Percentiles rank a stretch among this genome's conserved stretches.
Evolutionary conservation across 2,329 filamentous ascomycete species (phyloP).

Genomic region (Epichloe festucae): DNA sequence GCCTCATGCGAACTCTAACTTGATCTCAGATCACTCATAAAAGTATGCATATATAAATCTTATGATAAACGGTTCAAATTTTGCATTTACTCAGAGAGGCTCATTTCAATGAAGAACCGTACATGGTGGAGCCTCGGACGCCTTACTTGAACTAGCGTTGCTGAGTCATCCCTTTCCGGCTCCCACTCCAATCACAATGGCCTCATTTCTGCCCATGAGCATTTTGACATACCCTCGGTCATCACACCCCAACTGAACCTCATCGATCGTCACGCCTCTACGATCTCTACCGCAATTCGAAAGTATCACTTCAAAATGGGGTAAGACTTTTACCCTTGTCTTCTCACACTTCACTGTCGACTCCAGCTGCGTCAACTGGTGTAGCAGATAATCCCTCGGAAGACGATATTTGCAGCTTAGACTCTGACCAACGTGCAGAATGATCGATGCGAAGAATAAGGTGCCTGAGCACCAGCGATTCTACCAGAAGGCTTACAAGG

Average conservation of each 20-base stretch:
- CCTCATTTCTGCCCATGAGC: conserved; percentile 23
- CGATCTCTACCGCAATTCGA: conserved; percentile 12
- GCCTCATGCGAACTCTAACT: conserved; percentile 8
- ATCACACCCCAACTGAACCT: conserved; percentile 14
- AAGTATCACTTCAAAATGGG: conserved; percentile 25
- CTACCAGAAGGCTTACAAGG: conserved; percentile 61
- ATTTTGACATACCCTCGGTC: conserved; percentile 13
- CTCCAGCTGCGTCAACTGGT: neutral
- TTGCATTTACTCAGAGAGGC: neutral
- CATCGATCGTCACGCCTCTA: conserved; percentile 12
- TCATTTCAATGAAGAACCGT: neutral
- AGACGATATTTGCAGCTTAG: conserved; percentile 2
- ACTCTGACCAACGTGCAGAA: conserved; percentile 22
- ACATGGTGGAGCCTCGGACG: neutral
- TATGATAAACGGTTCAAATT: neutral
- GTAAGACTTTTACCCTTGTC: conserved; percentile 17
- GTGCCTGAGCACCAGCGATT: conserved; percentile 62
- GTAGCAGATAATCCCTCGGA: neutral
- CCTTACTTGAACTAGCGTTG: conserved; percentile 5
- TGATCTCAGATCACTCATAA: conserved; percentile 2
- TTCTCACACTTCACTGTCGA: neutral
- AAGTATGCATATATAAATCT: too few relatives aligned
- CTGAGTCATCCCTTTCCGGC: conserved; percentile 23
- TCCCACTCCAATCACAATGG: conserved; percentile 20
- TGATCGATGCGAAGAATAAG: conserved; percentile 62